Percentiles rank a stretch among this genome's conserved stretches.
Evolutionary conservation across 495 filamentous ascomycete species (phyloP).

Genomic region (Astrothelium macrocarpum): DNA sequence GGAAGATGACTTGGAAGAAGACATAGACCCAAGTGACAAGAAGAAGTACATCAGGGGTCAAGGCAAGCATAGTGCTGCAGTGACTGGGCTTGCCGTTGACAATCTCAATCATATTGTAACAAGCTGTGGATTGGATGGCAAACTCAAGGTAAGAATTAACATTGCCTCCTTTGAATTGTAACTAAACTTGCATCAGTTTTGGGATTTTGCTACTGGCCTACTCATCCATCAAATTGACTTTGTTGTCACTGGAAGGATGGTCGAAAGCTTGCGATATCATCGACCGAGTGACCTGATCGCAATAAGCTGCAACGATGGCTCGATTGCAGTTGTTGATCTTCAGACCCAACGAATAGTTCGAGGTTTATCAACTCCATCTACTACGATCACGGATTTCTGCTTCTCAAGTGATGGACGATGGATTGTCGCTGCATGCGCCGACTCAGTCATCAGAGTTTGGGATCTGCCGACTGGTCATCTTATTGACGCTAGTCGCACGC

Average conservation of each 20-base stretch:
- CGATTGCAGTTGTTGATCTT: constrained; percentile 79
- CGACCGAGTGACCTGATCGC: constrained; percentile 77
- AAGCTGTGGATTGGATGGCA: constrained; percentile 85
- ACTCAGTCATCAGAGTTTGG: constrained; percentile 79
- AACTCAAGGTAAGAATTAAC: constrained; percentile 49
- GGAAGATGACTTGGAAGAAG: constrained; percentile 29
- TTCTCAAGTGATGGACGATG: constrained; percentile 92
- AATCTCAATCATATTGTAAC: constrained; percentile 71
- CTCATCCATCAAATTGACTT: constrained; percentile 77
- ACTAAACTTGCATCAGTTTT: constrained; percentile 45
- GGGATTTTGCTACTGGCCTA: constrained; percentile 76
- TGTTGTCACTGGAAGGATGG: constrained; percentile 54
- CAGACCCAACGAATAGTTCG: constrained; percentile 82
- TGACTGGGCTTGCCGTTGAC: constrained; percentile 80
- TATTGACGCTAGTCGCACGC: constrained; percentile 75
- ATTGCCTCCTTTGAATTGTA: neutral
- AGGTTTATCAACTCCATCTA: constrained; percentile 50
- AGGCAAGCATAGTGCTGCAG: constrained; percentile 66
- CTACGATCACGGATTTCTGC: constrained; percentile 33
- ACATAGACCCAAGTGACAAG: constrained; percentile 30
- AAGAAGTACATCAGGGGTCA: constrained; percentile 33
- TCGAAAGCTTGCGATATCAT: constrained; percentile 70
- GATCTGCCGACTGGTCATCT: constrained; percentile 92
- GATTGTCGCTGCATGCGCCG: constrained; percentile 82
- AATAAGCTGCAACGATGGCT: constrained; percentile 79